A percentile compares a stretch with the other conserved stretches of the same genome.
Conservation (phyloP, 2,329 filamentous ascomycete species). For the Colletotrichum orchidophilum region DNA sequence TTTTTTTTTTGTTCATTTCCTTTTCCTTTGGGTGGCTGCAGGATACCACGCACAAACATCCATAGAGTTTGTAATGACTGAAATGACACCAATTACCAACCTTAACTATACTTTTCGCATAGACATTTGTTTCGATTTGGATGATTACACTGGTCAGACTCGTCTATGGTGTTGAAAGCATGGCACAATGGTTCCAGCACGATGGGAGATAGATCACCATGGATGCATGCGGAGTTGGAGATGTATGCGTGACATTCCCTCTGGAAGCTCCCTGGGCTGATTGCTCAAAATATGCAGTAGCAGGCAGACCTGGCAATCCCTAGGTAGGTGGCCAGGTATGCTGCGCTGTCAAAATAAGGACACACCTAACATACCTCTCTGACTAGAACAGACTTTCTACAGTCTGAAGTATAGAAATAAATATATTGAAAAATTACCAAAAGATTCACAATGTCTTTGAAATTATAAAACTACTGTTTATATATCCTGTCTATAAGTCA, state of each 20-base stretch:
- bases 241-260: not conserved
- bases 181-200: conserved; percentile 1
- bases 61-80: conserved; percentile 24
- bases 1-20: not conserved
- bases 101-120: not conserved
- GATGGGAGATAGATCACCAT: conserved; percentile 9
- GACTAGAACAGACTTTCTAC: no score
- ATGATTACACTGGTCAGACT: not conserved
- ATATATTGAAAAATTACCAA: not conserved
- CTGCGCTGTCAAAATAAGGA: not conserved
- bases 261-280: not conserved
- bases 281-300: not conserved
- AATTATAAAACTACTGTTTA: no score
- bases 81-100: conserved; percentile 23
- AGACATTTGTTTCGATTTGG: not conserved
- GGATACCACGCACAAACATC: conserved; percentile 19
- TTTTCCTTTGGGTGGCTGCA: not conserved
- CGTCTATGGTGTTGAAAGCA: not conserved
- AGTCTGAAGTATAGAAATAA: not conserved
- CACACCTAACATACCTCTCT: no score
- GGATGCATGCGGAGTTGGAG: conserved; percentile 13
- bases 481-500: no score
- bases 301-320: not conserved
- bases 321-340: not conserved
- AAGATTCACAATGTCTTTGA: not conserved